Conservation (phyloP, 1,139 yeast genomes). For the Yamadazyma blattariae region DNA sequence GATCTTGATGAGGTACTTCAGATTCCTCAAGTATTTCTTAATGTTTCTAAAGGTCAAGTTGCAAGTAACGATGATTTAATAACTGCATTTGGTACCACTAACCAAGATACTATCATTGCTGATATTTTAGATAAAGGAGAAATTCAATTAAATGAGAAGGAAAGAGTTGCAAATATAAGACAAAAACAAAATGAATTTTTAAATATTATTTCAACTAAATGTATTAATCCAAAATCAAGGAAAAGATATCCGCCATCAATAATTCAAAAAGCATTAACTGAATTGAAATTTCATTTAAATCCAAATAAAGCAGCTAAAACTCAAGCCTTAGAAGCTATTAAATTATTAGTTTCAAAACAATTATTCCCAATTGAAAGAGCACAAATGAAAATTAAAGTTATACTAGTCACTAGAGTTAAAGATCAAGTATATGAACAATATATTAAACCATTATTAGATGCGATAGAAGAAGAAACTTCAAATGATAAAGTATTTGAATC, state of each 20-base stretch:
- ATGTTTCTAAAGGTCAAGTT: slow-evolving; percentile 92
- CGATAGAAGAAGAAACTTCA: slow-evolving; percentile 51
- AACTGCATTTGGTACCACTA: slow-evolving; percentile 71
- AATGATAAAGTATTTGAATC: slow-evolving; percentile 52
- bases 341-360: slow-evolving; percentile 69
- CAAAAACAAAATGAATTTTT: slow-evolving; percentile 83
- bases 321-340: slow-evolving; percentile 92
- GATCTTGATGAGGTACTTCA: slow-evolving; percentile 95
- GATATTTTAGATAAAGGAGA: slow-evolving; percentile 90
- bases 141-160: slow-evolving; percentile 91
- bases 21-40: slow-evolving; percentile 89
- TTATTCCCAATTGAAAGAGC: slow-evolving; percentile 93
- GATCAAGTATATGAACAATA: slow-evolving; percentile 44
- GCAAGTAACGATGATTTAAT: slow-evolving; percentile 85
- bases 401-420: slow-evolving; percentile 50
- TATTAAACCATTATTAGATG: slow-evolving; percentile 49
- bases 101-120: slow-evolving; percentile 67
- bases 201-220: slow-evolving; percentile 81
- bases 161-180: slow-evolving; percentile 70
- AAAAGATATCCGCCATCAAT: slow-evolving; percentile 93
- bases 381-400: slow-evolving; percentile 78
- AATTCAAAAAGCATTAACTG: slow-evolving; percentile 83
- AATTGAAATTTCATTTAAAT: slow-evolving; percentile 75
- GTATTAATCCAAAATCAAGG: slow-evolving; percentile 85
- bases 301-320: slow-evolving; percentile 79